Percentiles rank a stretch among this genome's conserved stretches.
phyloP scores from a whole-genome alignment of 805 yeast genomes.

The Saccharomycopsis selenospora region DNA sequence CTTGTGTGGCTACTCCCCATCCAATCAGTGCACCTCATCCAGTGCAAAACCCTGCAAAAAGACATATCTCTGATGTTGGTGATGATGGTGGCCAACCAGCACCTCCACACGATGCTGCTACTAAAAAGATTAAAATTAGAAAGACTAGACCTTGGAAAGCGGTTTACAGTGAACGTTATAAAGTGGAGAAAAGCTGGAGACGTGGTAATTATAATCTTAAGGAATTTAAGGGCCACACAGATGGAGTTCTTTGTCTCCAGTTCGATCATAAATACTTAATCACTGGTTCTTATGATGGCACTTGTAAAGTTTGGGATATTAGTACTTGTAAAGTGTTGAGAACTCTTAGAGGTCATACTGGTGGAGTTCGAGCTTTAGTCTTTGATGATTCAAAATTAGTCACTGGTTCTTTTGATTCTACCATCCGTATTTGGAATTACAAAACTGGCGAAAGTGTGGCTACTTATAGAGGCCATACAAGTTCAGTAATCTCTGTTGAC shows the following conservation, averaged over 20 bases:
- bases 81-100: too few species aligned
- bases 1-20: conserved; percentile 1
- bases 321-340: conserved; percentile 52
- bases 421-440: conserved; percentile 94
- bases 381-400: conserved; percentile 87
- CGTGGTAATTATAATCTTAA: conserved; percentile 62
- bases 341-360: conserved; percentile 80
- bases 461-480: conserved; percentile 88
- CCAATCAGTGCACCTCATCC: neutral
- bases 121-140: conserved; percentile 18
- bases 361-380: conserved; percentile 77
- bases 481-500: conserved; percentile 79
- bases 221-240: conserved; percentile 73
- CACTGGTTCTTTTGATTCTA: conserved; percentile 85
- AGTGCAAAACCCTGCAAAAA: too few species aligned
- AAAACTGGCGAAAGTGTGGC: conserved; percentile 91
- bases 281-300: conserved; percentile 89
- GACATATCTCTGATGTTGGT: too few species aligned
- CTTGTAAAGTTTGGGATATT: conserved; percentile 89
- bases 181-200: conserved; percentile 93
- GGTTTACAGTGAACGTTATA: conserved; percentile 84
- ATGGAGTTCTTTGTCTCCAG: conserved; percentile 83
- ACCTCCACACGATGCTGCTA: neutral
- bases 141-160: conserved; percentile 89
- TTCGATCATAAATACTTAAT: conserved; percentile 73